Evolutionary conservation across 768 basidiomycete genomes (phyloP), one percentile per base, ranked within the genome.

Genomic region (Hirschioporus abietinus): DNA sequence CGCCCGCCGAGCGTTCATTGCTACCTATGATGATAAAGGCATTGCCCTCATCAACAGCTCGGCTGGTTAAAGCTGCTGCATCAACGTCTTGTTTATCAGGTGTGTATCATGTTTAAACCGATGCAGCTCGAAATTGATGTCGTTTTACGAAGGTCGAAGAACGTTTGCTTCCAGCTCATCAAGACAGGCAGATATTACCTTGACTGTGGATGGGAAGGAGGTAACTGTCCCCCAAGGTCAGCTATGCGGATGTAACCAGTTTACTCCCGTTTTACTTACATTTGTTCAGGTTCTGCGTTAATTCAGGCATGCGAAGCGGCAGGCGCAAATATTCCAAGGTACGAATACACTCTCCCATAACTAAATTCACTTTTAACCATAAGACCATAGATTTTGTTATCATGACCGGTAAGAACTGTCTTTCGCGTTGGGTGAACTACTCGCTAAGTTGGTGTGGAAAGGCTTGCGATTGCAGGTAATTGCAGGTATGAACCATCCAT

Each of bases 231-330:
- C 95, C 27, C 95, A 96, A 82, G 96, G 96, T 92, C 67, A 66
- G 88, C 79, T n/a, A 35, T 58, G 60, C 60, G 60, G 62, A 64
- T 20, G n/a, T 27, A 58, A 12, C 67, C 35, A n/a, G 35, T 36
- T 60, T 65, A 42, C 59, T 64, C 6, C 52, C 66, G 68, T 69
- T 72, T 63, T 59, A 35, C 63, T 63, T n/a, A 63, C 27, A 30
- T 58, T 17, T 25, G 67, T 35, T 8, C 66, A 94, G 93, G 93
- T 65, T 92, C 94, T 71, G 95, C 95, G n/a, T 82, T 96, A 74
- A 96, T 97, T 75, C 95, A 97, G 78, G 95, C 95, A 68, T 96
- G 95, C 76, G 94, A 95, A 75, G 92, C 92, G 68, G 92, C 93
- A 64, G 93, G 93, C 59, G 83, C 91, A 58, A 80, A 86, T 60